Evolutionary conservation across 179 eudicot species (phyloP).

Genomic region (Silene vulgaris): DNA sequence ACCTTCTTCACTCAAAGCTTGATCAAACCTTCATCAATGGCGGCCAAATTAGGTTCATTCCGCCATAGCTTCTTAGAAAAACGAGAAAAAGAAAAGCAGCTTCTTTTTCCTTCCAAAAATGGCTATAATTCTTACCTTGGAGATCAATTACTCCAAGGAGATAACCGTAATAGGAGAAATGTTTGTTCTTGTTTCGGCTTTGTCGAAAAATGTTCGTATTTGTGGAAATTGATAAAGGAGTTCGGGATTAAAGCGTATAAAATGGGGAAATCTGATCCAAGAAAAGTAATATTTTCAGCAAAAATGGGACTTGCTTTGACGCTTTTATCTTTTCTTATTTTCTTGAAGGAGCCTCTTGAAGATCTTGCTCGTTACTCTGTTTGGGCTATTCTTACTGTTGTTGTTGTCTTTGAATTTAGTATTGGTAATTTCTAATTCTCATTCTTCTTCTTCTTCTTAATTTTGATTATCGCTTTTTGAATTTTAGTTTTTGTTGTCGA

Average conservation of each 20-base stretch:
- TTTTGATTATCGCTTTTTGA: not conserved
- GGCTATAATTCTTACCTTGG: constrained; percentile 19
- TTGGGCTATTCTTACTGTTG: constrained; percentile 61
- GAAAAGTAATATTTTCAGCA: constrained; percentile 43
- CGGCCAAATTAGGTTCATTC: constrained; percentile 30
- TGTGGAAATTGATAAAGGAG: constrained; percentile 17
- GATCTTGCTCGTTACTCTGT: constrained; percentile 39
- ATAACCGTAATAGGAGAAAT: not conserved
- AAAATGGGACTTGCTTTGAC: constrained; percentile 47
- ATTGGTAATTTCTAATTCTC: constrained; percentile 28
- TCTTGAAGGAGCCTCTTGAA: constrained; percentile 40
- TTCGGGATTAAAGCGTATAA: constrained; percentile 20
- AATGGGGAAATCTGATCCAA: constrained; percentile 49
- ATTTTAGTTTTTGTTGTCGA: too few relatives aligned
- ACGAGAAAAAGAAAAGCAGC: constrained; percentile 25
- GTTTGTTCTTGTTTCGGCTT: not conserved
- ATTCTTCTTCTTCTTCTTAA: not conserved
- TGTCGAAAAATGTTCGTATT: not conserved
- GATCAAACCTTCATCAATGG: constrained; percentile 7
- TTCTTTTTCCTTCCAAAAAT: constrained; percentile 12
- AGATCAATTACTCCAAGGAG: not conserved
- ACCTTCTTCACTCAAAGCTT: not conserved
- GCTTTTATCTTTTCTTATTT: constrained; percentile 35
- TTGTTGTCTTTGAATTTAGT: constrained; percentile 51
- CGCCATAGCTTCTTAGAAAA: constrained; percentile 22